Conservation (phyloP, 768 basidiomycete genomes). For the Lentinula guzmanii region DNA sequence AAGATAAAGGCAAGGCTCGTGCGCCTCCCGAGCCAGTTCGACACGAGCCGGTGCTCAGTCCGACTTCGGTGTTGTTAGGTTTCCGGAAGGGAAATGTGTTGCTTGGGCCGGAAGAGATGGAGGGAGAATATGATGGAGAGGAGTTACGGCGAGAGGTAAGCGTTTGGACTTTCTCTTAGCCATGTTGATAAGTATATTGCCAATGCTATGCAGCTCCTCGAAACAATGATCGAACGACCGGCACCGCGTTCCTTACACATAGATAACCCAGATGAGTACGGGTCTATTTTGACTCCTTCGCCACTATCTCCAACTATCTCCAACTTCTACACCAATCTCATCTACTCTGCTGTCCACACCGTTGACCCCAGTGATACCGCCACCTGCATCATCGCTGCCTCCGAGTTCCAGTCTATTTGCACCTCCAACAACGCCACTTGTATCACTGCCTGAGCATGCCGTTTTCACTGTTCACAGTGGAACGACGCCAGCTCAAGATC, state of each 20-base stretch:
- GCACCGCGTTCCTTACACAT: constrained; percentile 59
- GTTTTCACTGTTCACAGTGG: too few relatives aligned
- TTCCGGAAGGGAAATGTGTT: constrained; percentile 87
- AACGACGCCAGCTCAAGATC: too few relatives aligned
- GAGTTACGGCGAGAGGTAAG: constrained; percentile 76
- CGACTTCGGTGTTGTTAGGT: constrained; percentile 59
- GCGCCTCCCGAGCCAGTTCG: constrained; percentile 66
- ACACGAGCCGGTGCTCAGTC: constrained; percentile 67
- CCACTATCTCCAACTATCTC: background rate
- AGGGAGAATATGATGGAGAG: constrained; percentile 84
- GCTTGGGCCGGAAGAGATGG: constrained; percentile 80
- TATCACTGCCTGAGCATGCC: too few relatives aligned
- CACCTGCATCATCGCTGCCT: too few relatives aligned
- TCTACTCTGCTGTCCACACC: background rate
- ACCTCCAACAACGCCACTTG: too few relatives aligned
- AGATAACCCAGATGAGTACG: constrained; percentile 32
- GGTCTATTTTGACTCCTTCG: constrained; percentile 6
- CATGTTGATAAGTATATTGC: background rate
- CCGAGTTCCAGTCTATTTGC: too few relatives aligned
- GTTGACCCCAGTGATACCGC: too few relatives aligned
- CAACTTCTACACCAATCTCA: background rate
- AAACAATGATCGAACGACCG: constrained; percentile 82
- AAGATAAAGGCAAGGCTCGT: constrained; percentile 76
- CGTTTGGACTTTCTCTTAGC: background rate
- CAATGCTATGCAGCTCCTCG: constrained; percentile 50